Conservation (phyloP, 2,329 filamentous ascomycete genomes). For the Lasiodiplodia sp. region DNA sequence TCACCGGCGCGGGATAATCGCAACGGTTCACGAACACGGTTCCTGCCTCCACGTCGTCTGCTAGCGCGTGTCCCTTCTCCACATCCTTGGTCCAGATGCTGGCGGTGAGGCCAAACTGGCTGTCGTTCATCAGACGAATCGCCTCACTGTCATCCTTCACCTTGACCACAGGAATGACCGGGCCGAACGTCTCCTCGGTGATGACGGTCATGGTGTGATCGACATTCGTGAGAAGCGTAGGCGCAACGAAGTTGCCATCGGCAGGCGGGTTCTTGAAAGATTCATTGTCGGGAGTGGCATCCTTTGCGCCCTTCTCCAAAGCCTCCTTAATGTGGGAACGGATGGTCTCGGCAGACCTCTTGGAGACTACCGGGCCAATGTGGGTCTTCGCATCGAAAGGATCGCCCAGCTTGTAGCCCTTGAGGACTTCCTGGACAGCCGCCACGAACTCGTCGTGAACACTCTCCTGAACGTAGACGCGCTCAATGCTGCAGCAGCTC, state of each 20-base stretch:
- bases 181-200: conserved; percentile 94
- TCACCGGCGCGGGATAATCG: conserved; percentile 89
- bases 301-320: conserved; percentile 79
- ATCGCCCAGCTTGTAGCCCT: conserved; percentile 84
- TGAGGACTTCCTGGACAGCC: conserved; percentile 79
- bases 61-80: conserved; percentile 74
- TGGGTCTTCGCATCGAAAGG: conserved; percentile 80
- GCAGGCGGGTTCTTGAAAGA: conserved; percentile 75
- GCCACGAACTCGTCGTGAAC: conserved; percentile 84
- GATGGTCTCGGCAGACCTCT: conserved; percentile 77
- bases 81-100: conserved; percentile 96
- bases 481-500: conserved; percentile 92
- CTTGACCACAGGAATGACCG: conserved; percentile 88
- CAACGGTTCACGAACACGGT: conserved; percentile 96
- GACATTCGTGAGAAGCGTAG: conserved; percentile 80
- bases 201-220: conserved; percentile 87
- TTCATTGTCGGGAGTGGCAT: conserved; percentile 82
- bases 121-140: conserved; percentile 88
- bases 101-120: conserved; percentile 92
- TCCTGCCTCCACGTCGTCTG: conserved; percentile 84
- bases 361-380: conserved; percentile 87
- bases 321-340: conserved; percentile 83
- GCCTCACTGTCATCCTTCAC: conserved; percentile 84
- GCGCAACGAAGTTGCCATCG: conserved; percentile 89
- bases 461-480: conserved; percentile 86